A percentile compares a stretch with the other conserved stretches of the same genome.
These are phyloP conservation scores for Colletotrichum sp. DNA, from an alignment of 2,329 filamentous ascomycete genomes.

Conservation along the genomic window DNA sequence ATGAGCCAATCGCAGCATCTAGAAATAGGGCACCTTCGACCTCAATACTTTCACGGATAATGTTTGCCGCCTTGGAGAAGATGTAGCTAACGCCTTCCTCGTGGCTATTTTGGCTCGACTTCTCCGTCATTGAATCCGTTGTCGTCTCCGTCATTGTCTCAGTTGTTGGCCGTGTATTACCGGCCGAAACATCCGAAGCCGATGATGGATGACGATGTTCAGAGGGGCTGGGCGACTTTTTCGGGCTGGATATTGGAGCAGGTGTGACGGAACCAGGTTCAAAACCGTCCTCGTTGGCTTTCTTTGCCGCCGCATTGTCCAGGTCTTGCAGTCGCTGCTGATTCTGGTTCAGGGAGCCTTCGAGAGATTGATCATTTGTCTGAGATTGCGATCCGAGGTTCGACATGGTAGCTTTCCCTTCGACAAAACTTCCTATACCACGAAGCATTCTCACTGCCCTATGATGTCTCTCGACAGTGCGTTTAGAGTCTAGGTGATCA, in stretches of 20 bases:
- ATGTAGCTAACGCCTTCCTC: conserved; percentile 26
- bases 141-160: too few relatives aligned
- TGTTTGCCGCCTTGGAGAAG: conserved; percentile 48
- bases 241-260: neutral
- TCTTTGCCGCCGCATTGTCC: conserved; percentile 30
- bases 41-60: conserved; percentile 46
- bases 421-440: conserved; percentile 40
- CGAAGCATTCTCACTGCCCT: conserved; percentile 40
- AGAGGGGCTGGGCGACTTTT: neutral
- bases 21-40: conserved; percentile 23
- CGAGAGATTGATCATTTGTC: conserved; percentile 6
- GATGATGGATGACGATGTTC: neutral
- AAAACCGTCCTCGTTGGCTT: neutral
- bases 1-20: conserved; percentile 26
- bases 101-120: rapidly evolving
- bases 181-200: neutral
- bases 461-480: conserved; percentile 28
- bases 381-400: conserved; percentile 10
- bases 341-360: conserved; percentile 19
- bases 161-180: conserved; percentile 24
- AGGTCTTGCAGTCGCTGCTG: conserved; percentile 2
- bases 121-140: conserved; percentile 24
- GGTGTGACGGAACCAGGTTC: neutral
- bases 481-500: conserved; percentile 37
- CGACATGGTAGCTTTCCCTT: conserved; percentile 33